Evolutionary conservation across 2,329 filamentous ascomycete genomes (phyloP).

Genomic region (Xylariaceae sp.): DNA sequence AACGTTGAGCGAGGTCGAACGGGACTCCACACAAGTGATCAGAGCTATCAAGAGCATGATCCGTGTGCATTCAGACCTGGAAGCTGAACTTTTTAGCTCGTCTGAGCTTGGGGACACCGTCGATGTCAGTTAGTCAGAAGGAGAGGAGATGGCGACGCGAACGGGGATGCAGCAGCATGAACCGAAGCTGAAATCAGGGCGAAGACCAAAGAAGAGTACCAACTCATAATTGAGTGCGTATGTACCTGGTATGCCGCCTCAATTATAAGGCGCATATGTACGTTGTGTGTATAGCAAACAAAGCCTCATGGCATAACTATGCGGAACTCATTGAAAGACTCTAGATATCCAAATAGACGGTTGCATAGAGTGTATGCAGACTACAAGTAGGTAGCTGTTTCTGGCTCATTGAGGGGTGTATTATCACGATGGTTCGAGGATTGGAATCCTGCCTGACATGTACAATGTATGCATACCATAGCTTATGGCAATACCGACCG

Average conservation of each 20-base stretch:
- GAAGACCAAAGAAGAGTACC: background rate
- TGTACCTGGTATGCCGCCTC: background rate
- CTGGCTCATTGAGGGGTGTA: too few species aligned
- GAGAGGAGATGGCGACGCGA: background rate
- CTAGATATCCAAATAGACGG: too few species aligned
- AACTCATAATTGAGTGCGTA: background rate
- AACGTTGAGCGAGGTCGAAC: slow-evolving; percentile 36
- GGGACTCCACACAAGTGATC: slow-evolving; percentile 31
- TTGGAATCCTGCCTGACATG: too few species aligned
- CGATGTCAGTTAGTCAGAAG: slow-evolving; percentile 1
- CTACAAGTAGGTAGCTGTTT: too few species aligned
- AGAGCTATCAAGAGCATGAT: slow-evolving; percentile 31
- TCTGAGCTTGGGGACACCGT: slow-evolving; percentile 13
- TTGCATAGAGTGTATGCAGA: too few species aligned
- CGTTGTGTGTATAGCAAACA: background rate
- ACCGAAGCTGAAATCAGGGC: background rate
- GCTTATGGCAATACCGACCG: too few species aligned
- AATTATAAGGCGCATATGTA: background rate
- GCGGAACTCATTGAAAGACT: too few species aligned
- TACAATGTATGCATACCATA: too few species aligned
- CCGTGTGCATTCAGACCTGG: slow-evolving; percentile 25
- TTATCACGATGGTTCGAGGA: too few species aligned
- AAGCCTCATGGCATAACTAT: too few species aligned
- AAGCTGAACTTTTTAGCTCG: slow-evolving; percentile 24
- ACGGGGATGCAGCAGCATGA: background rate